Evolutionary conservation across 768 basidiomycete species (phyloP).

Genomic region (Pleurotus giganteus): DNA sequence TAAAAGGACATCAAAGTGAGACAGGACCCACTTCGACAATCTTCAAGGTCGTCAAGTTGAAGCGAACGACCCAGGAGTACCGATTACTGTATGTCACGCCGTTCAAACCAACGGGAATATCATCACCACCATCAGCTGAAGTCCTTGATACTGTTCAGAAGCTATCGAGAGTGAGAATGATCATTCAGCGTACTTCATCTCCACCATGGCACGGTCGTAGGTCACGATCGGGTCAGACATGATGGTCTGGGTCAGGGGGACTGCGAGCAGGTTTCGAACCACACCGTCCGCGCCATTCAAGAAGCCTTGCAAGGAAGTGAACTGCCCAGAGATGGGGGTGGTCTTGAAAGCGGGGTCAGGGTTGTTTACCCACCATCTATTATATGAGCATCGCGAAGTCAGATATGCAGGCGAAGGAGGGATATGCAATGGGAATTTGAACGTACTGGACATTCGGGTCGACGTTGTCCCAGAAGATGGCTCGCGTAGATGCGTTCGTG

Average conservation of each 20-base stretch:
- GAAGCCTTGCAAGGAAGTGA: background rate
- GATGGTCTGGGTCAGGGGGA: background rate
- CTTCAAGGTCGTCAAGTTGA: background rate
- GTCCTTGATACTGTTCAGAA: background rate
- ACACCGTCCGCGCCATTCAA: background rate
- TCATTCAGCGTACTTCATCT: background rate
- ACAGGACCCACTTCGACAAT: background rate
- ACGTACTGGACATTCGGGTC: background rate
- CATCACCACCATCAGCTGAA: background rate
- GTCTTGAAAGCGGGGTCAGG: constrained; percentile 1
- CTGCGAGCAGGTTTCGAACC: background rate
- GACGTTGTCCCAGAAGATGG: constrained; percentile 1
- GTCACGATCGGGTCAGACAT: constrained; percentile 3
- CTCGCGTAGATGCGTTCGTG: background rate
- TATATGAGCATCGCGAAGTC: background rate
- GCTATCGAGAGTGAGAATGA: background rate
- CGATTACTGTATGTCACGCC: background rate
- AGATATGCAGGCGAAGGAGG: background rate
- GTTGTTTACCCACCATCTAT: constrained; percentile 3
- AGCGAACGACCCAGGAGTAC: constrained; percentile 1
- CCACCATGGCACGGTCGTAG: background rate
- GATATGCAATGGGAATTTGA: no score
- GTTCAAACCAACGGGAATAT: background rate
- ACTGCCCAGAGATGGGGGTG: background rate
- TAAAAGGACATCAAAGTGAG: background rate